phyloP scores from a whole-genome alignment of 2,329 filamentous ascomycete genomes.

The Dactylellina leptospora region DNA sequence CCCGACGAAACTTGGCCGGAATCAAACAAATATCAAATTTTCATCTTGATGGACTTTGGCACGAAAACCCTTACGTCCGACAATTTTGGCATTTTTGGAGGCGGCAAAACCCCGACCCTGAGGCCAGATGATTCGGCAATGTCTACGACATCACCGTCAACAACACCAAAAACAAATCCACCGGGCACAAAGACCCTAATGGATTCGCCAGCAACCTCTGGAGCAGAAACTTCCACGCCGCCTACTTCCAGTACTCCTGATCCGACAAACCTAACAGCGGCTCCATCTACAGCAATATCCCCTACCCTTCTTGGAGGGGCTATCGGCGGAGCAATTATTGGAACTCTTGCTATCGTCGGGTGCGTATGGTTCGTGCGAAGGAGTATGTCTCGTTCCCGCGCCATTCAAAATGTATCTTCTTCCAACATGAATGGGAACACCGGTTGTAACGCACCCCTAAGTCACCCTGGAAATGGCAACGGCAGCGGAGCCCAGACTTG shows the following conservation, averaged over 20 bases:
- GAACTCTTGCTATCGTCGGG: slow-evolving; percentile 45
- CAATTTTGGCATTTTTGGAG: slow-evolving; percentile 45
- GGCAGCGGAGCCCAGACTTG: too few species aligned
- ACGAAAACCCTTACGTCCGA: slow-evolving; percentile 31
- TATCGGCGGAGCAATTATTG: slow-evolving; percentile 33
- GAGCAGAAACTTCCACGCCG: too few species aligned
- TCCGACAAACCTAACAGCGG: slow-evolving; percentile 1
- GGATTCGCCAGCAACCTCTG: slow-evolving; percentile 5
- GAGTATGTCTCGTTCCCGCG: slow-evolving; percentile 39
- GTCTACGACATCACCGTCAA: slow-evolving; percentile 9
- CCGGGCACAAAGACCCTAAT: slow-evolving; percentile 2
- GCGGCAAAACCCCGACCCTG: slow-evolving; percentile 19
- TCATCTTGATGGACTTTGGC: slow-evolving; percentile 36
- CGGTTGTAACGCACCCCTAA: slow-evolving; percentile 9
- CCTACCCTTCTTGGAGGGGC: slow-evolving; percentile 24
- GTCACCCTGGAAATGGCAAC: background rate
- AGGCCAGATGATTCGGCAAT: background rate
- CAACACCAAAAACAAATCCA: slow-evolving; percentile 14
- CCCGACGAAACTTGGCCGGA: slow-evolving; percentile 36
- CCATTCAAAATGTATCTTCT: slow-evolving; percentile 4
- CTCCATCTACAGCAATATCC: slow-evolving; percentile 6
- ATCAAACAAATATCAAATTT: slow-evolving; percentile 44
- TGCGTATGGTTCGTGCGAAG: slow-evolving; percentile 39
- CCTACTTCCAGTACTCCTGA: background rate
- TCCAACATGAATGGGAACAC: background rate